Percentiles rank a stretch among this genome's conserved stretches.
Evolutionary conservation across 78 protist species (phyloP).

Genomic region (Dictyostelium firmibasis): DNA sequence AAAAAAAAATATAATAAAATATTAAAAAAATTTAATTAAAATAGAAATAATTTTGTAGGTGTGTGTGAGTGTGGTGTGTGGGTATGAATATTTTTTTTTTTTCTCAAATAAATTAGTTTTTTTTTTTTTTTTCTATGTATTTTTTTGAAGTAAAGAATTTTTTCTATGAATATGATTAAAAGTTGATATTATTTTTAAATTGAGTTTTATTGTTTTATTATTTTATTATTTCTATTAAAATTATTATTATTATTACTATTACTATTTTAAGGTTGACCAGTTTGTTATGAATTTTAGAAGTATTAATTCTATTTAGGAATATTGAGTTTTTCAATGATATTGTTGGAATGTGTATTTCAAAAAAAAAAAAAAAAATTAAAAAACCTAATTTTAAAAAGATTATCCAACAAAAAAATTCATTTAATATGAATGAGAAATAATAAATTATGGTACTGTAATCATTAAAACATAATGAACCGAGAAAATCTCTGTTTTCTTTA

Average conservation of each 20-base stretch:
- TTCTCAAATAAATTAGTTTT: neutral
- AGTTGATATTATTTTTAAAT: neutral
- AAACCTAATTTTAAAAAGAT: too few relatives aligned
- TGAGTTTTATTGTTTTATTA: too few relatives aligned
- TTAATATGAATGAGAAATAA: too few relatives aligned
- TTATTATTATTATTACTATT: neutral
- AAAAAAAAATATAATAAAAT: neutral
- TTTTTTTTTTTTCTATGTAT: neutral
- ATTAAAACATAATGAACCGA: too few relatives aligned
- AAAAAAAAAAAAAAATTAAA: too few relatives aligned
- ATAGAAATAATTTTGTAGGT: neutral
- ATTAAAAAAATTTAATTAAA: neutral
- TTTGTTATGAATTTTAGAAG: neutral
- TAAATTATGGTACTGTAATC: too few relatives aligned
- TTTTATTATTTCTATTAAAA: too few relatives aligned
- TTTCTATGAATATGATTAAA: neutral
- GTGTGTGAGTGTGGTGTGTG: neutral
- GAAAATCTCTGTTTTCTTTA: too few relatives aligned
- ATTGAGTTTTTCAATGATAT: neutral
- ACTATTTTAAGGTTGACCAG: neutral
- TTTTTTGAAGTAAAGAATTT: neutral
- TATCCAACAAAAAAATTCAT: too few relatives aligned
- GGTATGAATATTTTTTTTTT: neutral
- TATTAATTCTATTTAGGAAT: neutral
- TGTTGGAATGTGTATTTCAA: too few relatives aligned